Evolutionary conservation across 1,284 basidiomycete species (phyloP), one percentile per base, ranked within the genome.

Genomic region (Cutaneotrichosporon spelunceum): DNA sequence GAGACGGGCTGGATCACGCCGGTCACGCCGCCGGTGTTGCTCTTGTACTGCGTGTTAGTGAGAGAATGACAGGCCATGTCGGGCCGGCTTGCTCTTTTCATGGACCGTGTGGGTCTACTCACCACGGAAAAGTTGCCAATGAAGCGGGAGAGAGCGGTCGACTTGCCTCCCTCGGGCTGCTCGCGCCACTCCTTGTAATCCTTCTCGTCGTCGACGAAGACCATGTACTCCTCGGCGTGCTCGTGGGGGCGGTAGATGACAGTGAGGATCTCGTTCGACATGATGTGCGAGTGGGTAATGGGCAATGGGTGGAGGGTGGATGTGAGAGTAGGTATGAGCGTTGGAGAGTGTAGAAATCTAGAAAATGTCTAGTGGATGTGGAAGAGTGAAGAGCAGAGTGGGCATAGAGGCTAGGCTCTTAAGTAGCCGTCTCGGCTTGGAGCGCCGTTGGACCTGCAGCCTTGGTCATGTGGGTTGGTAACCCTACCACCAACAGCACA

Each of bases 191-290:
- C 62, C 60, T 74, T 66, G 60, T 42, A 60, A 67, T 76, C 75
- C 44, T 65, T 59, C 61, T 70, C 68, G 66, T 78, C 76, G 39
- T 75, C 74, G 59, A 78, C 64, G 60, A 74, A 72, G 63, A 78
- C 70, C 53, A 76, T 61, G 69, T 75, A 77, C 66, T 77, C 72
- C 60, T 73, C 72, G 26, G 70, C 75, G 64, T 77, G 72, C 68
- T 73, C 69, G 64, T 66, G 63, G 26, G 72, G 74, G 56, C 67
- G 68, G 66, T 68, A 74, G 67, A 76, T 67, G 64, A 75, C 62
- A 34, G 66, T 63, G 53, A 63, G 61, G 27, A 53, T 26, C 33
- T 64, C 62, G 57, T 52, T 53, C 49, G 62, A 29, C 65, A 66
- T 66, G 34, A 55, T 60, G 39, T 45, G 57, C 19, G 16, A 19